Evolutionary conservation across 2,329 filamentous ascomycete genomes (phyloP).

Genomic region (Gaeumannomyces tritici): DNA sequence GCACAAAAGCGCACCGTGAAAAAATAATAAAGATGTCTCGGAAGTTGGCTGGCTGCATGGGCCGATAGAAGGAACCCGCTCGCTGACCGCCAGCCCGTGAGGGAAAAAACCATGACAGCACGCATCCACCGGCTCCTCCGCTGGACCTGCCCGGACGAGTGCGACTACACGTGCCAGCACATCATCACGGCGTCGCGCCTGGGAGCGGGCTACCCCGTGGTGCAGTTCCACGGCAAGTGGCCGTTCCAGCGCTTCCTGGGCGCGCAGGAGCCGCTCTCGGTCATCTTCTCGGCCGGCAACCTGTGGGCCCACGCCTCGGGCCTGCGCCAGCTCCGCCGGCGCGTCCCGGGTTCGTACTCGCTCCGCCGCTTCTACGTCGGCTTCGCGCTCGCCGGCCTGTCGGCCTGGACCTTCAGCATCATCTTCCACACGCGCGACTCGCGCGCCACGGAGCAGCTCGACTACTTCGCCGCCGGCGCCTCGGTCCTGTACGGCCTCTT

Average conservation of each 20-base stretch:
- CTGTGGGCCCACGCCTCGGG: conserved; percentile 76
- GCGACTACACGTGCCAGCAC: conserved; percentile 97
- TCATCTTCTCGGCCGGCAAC: conserved; percentile 90
- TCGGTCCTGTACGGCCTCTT: conserved; percentile 87
- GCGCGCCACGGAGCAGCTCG: conserved; percentile 75
- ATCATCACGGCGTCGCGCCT: conserved; percentile 70
- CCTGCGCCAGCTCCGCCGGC: conserved; percentile 57
- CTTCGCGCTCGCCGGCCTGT: conserved; percentile 73
- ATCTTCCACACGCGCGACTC: conserved; percentile 92
- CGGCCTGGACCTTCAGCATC: conserved; percentile 80
- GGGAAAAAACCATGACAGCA: conserved; percentile 38
- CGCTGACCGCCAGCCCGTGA: conserved; percentile 3
- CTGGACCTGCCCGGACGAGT: conserved; percentile 89
- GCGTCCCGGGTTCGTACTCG: conserved; percentile 63
- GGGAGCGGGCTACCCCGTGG: conserved; percentile 54
- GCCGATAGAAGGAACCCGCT: no score
- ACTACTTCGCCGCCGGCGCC: conserved; percentile 91
- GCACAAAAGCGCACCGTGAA: neutral
- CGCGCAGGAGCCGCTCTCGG: conserved; percentile 89
- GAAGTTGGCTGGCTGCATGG: no score
- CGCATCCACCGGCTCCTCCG: conserved; percentile 76
- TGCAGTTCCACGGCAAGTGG: conserved; percentile 99
- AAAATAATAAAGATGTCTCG: neutral
- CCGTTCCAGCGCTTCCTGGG: conserved; percentile 85
- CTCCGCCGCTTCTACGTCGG: conserved; percentile 71